Evolutionary conservation across 2,329 filamentous ascomycete species (phyloP), one percentile per base, ranked within the genome.

Genomic region (Grosmannia huntii): DNA sequence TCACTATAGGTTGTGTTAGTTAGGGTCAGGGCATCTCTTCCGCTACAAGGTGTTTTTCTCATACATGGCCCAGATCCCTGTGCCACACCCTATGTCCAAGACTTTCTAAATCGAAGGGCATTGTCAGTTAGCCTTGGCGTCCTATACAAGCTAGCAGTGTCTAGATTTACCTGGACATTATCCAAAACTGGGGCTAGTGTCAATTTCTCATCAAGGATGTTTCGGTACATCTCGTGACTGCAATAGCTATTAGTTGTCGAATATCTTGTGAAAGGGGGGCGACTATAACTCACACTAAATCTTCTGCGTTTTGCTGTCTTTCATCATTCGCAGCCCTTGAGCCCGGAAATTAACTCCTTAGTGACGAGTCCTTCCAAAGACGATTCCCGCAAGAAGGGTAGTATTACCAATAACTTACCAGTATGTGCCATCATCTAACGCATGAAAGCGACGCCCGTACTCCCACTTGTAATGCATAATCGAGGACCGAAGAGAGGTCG

Each of bases 31-130:
- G 12, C 55, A 25, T 21, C 23, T 31, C 49, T 51, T 16, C 25
- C 49, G 14, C 12, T 7, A 25, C 6, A 9, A n/a, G 27, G 23
- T 12, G 25, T 27, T 57, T 16, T 4, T 10, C 49, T 5, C 41
- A n/a, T 28, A 54, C 78, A 78, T 81, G 60, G 46, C 46, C 57
- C 57, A 58, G 52, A 78, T 77, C 2, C 78, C 79, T 4, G 76
- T 77, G 21, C 79, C 79, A 19, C 77, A 80, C 53, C 76, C 75
- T 31, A 79, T 68, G 61, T 79, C 76, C 28, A 79, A 68, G n/a
- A 78, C 72, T 9, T 66, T 65, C 27, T 59, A 53, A 0, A 33
- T 5, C 16, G 16, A 10, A 23, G 31, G 10, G 41, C 11, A 28
- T 51, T 51, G 12, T 25, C 23, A 51, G 49, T 51, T 12, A 51